Conservation (phyloP, 1,284 basidiomycete species). For the Amylostereum areolatum region DNA sequence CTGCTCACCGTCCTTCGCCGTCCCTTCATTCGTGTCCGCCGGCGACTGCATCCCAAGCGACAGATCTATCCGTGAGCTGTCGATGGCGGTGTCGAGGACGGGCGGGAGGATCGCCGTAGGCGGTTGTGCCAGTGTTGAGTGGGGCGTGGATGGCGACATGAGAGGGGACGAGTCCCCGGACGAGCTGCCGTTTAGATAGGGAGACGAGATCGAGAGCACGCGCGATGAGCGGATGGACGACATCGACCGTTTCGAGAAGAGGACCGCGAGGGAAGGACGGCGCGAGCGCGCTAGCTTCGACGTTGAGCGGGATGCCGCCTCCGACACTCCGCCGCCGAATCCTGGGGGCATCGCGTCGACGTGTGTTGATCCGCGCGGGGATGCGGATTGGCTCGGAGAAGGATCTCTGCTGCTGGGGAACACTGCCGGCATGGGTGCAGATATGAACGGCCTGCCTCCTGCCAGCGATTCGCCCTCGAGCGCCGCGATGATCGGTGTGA, state of each 20-base stretch:
- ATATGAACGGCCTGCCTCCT: too few species aligned
- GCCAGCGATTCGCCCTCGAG: too few species aligned
- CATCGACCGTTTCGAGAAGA: conserved; percentile 29
- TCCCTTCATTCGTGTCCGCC: background rate
- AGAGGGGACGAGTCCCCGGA: conserved; percentile 28
- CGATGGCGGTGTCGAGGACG: conserved; percentile 44
- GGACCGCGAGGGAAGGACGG: conserved; percentile 29
- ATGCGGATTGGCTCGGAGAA: too few species aligned
- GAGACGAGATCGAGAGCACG: conserved; percentile 9
- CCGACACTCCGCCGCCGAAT: background rate
- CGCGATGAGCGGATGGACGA: conserved; percentile 23
- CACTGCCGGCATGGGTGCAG: too few species aligned
- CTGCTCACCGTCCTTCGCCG: background rate
- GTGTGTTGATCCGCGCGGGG: background rate
- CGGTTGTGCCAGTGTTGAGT: conserved; percentile 11
- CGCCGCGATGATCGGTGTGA: background rate
- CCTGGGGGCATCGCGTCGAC: conserved; percentile 6
- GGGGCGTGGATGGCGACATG: conserved; percentile 36
- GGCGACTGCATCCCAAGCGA: conserved; percentile 25
- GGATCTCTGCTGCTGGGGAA: too few species aligned
- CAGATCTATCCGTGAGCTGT: conserved; percentile 38
- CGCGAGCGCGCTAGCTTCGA: conserved; percentile 16
- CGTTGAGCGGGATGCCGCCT: background rate
- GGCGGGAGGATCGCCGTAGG: conserved; percentile 40
- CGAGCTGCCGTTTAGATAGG: conserved; percentile 5